Evolutionary conservation across 306 rosid genomes (phyloP).

Genomic region (Lathyrus sativus): DNA sequence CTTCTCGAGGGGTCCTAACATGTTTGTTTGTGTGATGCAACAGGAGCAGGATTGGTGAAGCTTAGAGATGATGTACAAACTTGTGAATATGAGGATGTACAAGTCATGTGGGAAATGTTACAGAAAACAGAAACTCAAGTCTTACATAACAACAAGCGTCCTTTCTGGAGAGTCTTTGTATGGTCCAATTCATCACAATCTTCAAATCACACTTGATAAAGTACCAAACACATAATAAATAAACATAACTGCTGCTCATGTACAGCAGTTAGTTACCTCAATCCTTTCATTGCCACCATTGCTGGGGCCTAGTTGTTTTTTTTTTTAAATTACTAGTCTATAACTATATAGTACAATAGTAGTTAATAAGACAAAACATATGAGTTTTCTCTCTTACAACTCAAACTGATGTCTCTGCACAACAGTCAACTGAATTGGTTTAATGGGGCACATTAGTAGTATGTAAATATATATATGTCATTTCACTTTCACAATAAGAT

Average conservation of each 20-base stretch:
- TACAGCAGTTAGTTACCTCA: neutral
- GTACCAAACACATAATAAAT: neutral
- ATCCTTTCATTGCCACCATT: neutral
- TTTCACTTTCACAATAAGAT: too few species aligned
- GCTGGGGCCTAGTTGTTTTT: neutral
- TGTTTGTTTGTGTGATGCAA: slow-evolving; percentile 22
- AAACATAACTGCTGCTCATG: neutral
- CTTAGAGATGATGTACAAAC: slow-evolving; percentile 77
- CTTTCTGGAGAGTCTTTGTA: slow-evolving; percentile 62
- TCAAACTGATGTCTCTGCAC: neutral
- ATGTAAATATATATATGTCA: too few species aligned
- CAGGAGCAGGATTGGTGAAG: slow-evolving; percentile 71
- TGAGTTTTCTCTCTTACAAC: slow-evolving; percentile 28
- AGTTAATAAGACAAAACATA: neutral
- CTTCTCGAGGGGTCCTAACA: neutral
- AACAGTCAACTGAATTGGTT: too few species aligned
- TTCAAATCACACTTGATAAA: slow-evolving; percentile 41
- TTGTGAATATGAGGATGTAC: slow-evolving; percentile 81
- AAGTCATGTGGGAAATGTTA: slow-evolving; percentile 91
- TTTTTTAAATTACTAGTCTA: neutral
- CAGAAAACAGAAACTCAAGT: slow-evolving; percentile 26
- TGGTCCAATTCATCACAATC: slow-evolving; percentile 57
- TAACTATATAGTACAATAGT: neutral
- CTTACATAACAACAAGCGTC: slow-evolving; percentile 38
- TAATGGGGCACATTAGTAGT: too few species aligned